Percentiles rank a stretch among this genome's conserved stretches.
phyloP scores from a whole-genome alignment of 2,329 filamentous ascomycete species.

The Trichoderma atroviride region DNA sequence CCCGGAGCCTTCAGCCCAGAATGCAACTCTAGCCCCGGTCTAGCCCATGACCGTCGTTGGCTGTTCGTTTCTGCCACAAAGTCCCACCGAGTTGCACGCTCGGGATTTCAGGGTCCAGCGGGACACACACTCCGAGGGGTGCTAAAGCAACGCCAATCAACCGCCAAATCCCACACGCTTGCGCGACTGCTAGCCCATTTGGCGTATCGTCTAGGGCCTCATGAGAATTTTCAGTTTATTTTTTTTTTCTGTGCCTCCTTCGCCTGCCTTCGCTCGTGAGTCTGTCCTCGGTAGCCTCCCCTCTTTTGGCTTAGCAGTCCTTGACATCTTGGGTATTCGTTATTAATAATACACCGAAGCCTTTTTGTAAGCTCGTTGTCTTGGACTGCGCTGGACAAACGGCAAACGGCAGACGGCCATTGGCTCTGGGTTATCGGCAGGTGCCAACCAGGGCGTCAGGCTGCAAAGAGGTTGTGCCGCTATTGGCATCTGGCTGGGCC shows the following conservation, averaged over 20 bases:
- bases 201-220: constrained; percentile 13
- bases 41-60: not conserved
- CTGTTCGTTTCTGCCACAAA: constrained; percentile 2
- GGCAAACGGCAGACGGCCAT: not conserved
- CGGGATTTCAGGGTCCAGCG: constrained; percentile 21
- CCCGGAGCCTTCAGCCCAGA: constrained; percentile 15
- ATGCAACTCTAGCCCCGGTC: constrained; percentile 2
- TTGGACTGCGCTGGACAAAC: not conserved
- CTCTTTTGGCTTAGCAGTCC: not conserved
- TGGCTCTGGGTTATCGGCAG: constrained; percentile 5
- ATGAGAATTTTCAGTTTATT: constrained; percentile 3
- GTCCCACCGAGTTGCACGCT: constrained; percentile 18
- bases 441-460: constrained; percentile 3
- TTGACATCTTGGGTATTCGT: not conserved
- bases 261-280: not conserved
- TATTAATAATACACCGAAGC: not conserved
- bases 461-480: not conserved
- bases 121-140: constrained; percentile 9
- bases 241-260: not conserved
- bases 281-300: not conserved
- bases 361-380: not conserved
- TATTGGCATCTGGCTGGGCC: not conserved
- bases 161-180: constrained; percentile 6
- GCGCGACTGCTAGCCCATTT: constrained; percentile 11
- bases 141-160: not conserved